Percentiles rank a stretch among this genome's conserved stretches.
Conservation (phyloP, 768 basidiomycete genomes). For the Pleurotus tuoliensis region DNA sequence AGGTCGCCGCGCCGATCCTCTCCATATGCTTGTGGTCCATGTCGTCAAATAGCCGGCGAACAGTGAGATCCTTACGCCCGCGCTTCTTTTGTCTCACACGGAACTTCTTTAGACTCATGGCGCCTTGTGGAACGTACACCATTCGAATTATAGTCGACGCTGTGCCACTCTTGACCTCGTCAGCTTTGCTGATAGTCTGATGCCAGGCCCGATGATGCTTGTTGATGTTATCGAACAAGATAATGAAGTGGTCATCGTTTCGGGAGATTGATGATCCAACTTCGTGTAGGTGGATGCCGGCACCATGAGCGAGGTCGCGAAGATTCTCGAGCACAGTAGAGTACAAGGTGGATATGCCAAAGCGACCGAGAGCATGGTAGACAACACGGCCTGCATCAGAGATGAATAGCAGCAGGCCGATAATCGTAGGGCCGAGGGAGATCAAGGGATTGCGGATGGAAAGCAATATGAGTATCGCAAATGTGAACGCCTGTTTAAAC, state of each 20-base stretch:
- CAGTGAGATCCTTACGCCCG: not conserved
- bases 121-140: conserved; percentile 9
- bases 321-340: conserved; percentile 13
- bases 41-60: not conserved
- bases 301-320: conserved; percentile 8
- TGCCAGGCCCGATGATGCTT: conserved; percentile 17
- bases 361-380: conserved; percentile 13
- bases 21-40: conserved; percentile 12
- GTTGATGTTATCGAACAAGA: conserved; percentile 21
- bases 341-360: conserved; percentile 17
- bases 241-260: conserved; percentile 8
- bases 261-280: not conserved
- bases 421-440: conserved; percentile 15
- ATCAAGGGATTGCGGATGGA: conserved; percentile 14
- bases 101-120: conserved; percentile 1
- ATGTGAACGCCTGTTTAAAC: not conserved
- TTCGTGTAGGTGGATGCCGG: conserved; percentile 7
- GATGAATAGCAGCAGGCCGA: conserved; percentile 16
- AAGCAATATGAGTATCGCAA: conserved; percentile 1
- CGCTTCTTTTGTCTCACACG: not conserved
- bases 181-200: conserved; percentile 13
- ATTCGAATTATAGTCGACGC: conserved; percentile 16
- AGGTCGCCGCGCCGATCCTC: not conserved
- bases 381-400: conserved; percentile 13
- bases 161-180: conserved; percentile 17